Conservation (phyloP, 225 moss, liverwort and hornwort genomes). For the Straminergon stramineum region DNA sequence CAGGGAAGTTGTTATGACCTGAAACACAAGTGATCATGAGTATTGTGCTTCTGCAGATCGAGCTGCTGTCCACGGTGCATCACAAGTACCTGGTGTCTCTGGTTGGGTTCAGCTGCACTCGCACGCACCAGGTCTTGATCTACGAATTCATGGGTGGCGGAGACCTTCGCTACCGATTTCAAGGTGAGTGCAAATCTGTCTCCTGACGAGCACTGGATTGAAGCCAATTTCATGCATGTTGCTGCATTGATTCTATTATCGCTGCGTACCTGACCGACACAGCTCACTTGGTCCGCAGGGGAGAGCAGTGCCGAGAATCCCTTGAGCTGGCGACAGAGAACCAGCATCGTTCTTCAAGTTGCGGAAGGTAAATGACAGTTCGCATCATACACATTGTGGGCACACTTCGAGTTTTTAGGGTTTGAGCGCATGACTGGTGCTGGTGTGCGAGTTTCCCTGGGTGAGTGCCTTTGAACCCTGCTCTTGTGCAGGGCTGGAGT, state of each 20-base stretch:
- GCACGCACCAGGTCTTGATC: background rate
- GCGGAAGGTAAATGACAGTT: background rate
- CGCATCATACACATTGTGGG: too few relatives aligned
- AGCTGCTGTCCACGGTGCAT: background rate
- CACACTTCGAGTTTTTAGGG: background rate
- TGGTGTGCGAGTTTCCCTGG: background rate
- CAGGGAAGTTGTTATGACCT: background rate
- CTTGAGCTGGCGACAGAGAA: constrained; percentile 4
- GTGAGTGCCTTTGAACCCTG: background rate
- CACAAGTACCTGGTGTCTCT: background rate
- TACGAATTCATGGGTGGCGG: background rate
- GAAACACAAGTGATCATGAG: background rate
- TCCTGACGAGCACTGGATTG: too few relatives aligned
- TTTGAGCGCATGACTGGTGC: background rate
- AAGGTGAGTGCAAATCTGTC: too few relatives aligned
- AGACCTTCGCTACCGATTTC: too few relatives aligned
- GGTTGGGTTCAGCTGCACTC: background rate
- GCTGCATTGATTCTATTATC: background rate
- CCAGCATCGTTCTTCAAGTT: background rate
- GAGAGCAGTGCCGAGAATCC: background rate
- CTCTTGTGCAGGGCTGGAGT: background rate
- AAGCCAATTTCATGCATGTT: background rate
- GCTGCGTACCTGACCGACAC: background rate
- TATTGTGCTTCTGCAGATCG: background rate
- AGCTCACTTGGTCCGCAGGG: background rate